Evolutionary conservation across 352 stramenopile species (phyloP), one percentile per base, ranked within the genome.

Genomic region (Globisporangium radiosum): DNA sequence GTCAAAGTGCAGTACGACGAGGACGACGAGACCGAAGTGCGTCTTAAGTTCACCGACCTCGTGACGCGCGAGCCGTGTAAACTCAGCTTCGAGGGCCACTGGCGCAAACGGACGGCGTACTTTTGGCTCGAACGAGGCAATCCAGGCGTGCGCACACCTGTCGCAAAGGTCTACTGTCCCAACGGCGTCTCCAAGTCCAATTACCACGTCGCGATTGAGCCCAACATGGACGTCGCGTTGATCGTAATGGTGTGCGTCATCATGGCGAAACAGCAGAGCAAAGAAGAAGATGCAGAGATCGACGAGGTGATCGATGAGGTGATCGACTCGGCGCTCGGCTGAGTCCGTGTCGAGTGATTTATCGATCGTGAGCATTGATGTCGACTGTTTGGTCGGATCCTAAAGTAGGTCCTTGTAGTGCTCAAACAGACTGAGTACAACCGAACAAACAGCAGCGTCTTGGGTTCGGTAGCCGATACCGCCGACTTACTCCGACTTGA

Each of bases 141-240:
- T 5, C 7, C 7, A 7, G 50, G 33, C 3, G 13, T 33, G 10
- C 57, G 56, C 0, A 36, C 45, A 8, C 56, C 48, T 25, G 40
- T 56, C 5, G 39, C 14, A 1, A 62, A 56, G 14, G 15, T 62
- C 39, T 42, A 39, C n/a, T 38, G 49, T 1, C 39, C 56, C 5
- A n/a, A 14, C 7, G 54, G 44, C 42, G 44, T 45, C 36, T 52
- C 43, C 19, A 7, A 17, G 43, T 48, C 43, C 43, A 48, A 48
- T 5, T 64, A 71, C 54, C 69, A 68, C 55, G 7, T 76, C 19
- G 63, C 66, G 2, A 65, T 76, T 33, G 65, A 63, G 7, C 63
- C 65, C 5, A 67, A 67, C 47, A 56, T 76, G 11, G 69, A 76
- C 50, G 53, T 49, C n/a, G 65, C 59, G 36, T 43, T 73, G 11